Conservation (phyloP, 495 filamentous ascomycete genomes). For the Chaetomium fimeti region DNA sequence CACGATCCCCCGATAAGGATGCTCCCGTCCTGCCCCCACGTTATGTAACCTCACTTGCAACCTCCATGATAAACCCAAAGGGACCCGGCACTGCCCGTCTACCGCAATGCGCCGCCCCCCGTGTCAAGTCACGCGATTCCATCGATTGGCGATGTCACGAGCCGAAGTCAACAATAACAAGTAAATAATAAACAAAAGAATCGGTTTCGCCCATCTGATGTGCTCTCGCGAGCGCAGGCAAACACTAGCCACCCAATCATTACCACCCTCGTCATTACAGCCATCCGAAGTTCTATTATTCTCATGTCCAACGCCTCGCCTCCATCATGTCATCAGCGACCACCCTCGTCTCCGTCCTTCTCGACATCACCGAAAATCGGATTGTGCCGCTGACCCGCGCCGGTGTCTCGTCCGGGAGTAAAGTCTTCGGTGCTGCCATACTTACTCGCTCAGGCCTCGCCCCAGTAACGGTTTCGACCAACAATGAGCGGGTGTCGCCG, state of each 20-base stretch:
- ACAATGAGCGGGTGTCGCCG: constrained; percentile 41
- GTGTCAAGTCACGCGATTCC: not conserved
- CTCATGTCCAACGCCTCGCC: not conserved
- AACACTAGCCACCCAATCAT: not conserved
- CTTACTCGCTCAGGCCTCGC: constrained; percentile 30
- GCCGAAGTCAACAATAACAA: not conserved
- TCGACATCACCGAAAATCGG: constrained; percentile 33
- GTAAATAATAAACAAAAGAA: not conserved
- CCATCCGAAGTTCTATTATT: no score
- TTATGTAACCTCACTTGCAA: not conserved
- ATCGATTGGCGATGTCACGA: not conserved
- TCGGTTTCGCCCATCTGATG: not conserved
- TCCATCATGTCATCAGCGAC: constrained; percentile 25
- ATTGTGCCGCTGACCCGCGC: constrained; percentile 39
- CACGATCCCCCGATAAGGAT: not conserved
- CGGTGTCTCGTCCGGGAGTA: constrained; percentile 41
- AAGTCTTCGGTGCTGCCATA: constrained; percentile 46
- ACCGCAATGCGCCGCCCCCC: constrained; percentile 3
- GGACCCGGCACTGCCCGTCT: not conserved
- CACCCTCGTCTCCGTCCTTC: constrained; percentile 36
- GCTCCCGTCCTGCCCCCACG: not conserved
- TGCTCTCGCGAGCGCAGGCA: not conserved
- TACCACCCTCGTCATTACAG: no score
- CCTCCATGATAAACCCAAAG: no score
- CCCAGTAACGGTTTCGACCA: constrained; percentile 39